A percentile compares a stretch with the other conserved stretches of the same genome.
These are phyloP conservation scores for Ichthyophthirius multifiliis DNA, from an alignment of 169 alveolate genomes.

Conservation along the genomic window DNA sequence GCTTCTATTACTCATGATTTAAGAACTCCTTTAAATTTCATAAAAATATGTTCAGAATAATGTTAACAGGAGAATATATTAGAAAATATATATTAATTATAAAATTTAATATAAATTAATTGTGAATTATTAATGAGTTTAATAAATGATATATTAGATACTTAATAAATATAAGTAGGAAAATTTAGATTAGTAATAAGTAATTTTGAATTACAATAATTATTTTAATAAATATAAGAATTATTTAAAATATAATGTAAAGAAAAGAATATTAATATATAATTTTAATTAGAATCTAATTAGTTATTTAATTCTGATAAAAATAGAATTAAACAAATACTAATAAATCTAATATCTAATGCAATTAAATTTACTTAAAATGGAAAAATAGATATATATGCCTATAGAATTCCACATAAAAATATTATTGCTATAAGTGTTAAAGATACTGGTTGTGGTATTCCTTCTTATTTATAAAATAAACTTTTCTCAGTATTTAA, in stretches of 20 bases:
- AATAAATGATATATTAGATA: not conserved
- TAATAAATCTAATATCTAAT: not conserved
- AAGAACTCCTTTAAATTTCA: conserved; percentile 38
- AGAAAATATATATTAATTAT: not conserved
- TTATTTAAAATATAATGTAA: not conserved
- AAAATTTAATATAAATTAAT: not conserved
- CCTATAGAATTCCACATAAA: not conserved
- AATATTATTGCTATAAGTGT: not conserved
- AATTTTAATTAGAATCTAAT: not conserved
- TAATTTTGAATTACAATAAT: not conserved
- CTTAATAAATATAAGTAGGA: not conserved
- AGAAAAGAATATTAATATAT: not conserved
- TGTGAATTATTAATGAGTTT: not conserved
- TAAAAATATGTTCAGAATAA: not conserved
- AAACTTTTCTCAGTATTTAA: conserved; percentile 35
- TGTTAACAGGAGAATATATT: not conserved
- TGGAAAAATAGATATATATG: not conserved
- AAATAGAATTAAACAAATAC: not conserved
- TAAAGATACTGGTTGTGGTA: conserved; percentile 41
- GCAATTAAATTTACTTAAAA: not conserved
- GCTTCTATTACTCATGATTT: conserved; percentile 51
- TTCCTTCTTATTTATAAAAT: conserved; percentile 24
- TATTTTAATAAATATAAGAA: not conserved
- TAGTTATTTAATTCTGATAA: not conserved
- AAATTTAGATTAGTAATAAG: not conserved